Conservation (phyloP, 768 basidiomycete species). For the Boletales sp. region DNA sequence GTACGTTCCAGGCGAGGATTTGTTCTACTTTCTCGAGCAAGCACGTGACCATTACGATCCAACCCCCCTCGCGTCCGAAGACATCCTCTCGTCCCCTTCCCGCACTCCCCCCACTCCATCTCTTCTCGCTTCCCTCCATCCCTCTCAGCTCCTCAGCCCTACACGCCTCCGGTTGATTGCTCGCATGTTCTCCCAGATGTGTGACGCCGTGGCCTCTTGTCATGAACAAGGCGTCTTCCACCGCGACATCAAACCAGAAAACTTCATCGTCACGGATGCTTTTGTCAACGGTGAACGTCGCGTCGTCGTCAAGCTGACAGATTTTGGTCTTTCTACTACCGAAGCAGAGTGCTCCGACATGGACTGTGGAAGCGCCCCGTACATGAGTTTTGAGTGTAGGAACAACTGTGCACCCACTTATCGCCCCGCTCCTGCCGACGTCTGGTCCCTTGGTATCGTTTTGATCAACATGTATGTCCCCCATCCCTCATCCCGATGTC, state of each 20-base stretch:
- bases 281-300: constrained; percentile 69
- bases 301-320: constrained; percentile 93
- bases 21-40: constrained; percentile 98
- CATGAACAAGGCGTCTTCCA: constrained; percentile 91
- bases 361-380: constrained; percentile 97
- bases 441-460: constrained; percentile 98
- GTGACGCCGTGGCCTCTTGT: constrained; percentile 92
- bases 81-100: constrained; percentile 31
- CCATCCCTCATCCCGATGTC: neutral
- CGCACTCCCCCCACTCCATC: constrained; percentile 92
- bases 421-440: constrained; percentile 91
- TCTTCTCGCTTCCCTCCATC: constrained; percentile 79
- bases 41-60: constrained; percentile 81
- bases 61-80: constrained; percentile 29
- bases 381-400: constrained; percentile 99
- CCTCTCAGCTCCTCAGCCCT: constrained; percentile 76
- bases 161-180: constrained; percentile 90
- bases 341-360: constrained; percentile 90
- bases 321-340: constrained; percentile 93
- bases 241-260: constrained; percentile 99
- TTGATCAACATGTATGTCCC: constrained; percentile 89
- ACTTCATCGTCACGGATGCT: constrained; percentile 92
- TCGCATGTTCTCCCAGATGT: constrained; percentile 99
- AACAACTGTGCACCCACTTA: constrained; percentile 97
- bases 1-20: constrained; percentile 93